Evolutionary conservation across 192 early-diverging fungal genomes (phyloP).

Genomic region (Borealophlyctis nickersoniae): DNA sequence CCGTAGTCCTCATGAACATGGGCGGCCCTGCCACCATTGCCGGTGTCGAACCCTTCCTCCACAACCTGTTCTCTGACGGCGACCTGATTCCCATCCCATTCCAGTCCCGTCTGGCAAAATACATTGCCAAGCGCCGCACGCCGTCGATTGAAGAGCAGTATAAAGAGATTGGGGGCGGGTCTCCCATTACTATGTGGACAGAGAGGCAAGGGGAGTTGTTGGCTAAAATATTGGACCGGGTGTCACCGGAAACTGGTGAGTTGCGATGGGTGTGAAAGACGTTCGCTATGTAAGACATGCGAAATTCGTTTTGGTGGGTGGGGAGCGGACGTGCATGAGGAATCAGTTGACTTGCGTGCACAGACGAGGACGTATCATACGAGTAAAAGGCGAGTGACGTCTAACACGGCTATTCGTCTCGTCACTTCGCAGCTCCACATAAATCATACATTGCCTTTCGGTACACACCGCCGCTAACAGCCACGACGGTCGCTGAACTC

Average conservation of each 20-base stretch:
- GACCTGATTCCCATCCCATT: constrained; percentile 90
- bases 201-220: constrained; percentile 77
- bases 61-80: constrained; percentile 81
- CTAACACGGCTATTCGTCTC: too few species aligned
- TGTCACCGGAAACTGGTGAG: constrained; percentile 72
- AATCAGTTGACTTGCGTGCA: constrained; percentile 7
- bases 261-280: too few species aligned
- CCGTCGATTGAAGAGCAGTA: constrained; percentile 88
- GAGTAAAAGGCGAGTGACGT: too few species aligned
- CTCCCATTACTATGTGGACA: constrained; percentile 90
- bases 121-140: constrained; percentile 78
- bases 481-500: constrained; percentile 72
- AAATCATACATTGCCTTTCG: constrained; percentile 91
- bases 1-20: constrained; percentile 89
- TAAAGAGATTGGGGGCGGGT: constrained; percentile 88
- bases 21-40: constrained; percentile 79
- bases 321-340: constrained; percentile 2
- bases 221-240: constrained; percentile 69
- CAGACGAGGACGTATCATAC: not conserved
- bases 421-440: constrained; percentile 65
- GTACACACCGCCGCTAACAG: constrained; percentile 80
- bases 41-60: constrained; percentile 78
- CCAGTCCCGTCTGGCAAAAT: constrained; percentile 64
- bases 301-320: too few species aligned
- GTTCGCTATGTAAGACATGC: too few species aligned